These are phyloP conservation scores for Pseudonectria buxi DNA, from an alignment of 2,329 filamentous ascomycete genomes.

Conservation along the genomic window DNA sequence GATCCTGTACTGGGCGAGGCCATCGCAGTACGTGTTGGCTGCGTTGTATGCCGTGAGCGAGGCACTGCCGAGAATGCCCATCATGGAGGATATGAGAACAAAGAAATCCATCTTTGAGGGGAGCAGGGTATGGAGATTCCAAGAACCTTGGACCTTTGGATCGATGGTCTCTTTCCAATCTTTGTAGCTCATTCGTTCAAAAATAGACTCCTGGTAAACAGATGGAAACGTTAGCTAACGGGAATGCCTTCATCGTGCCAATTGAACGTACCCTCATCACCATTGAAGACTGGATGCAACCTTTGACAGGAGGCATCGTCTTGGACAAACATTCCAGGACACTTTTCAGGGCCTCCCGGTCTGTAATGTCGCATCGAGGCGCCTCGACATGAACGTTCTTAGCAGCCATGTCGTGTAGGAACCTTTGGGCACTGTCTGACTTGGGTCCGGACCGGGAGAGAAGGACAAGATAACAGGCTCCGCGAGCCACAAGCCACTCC, in stretches of 20 bases:
- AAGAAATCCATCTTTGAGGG: conserved; percentile 13
- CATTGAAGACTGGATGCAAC: conserved; percentile 8
- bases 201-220: conserved; percentile 3
- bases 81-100: conserved; percentile 11
- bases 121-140: conserved; percentile 5
- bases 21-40: conserved; percentile 10
- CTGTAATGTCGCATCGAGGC: background rate
- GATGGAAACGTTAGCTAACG: background rate
- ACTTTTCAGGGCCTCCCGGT: background rate
- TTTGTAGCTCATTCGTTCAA: conserved; percentile 6
- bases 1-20: conserved; percentile 5
- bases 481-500: conserved; percentile 3
- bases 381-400: conserved; percentile 1
- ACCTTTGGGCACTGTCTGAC: conserved; percentile 1
- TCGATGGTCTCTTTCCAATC: conserved; percentile 7
- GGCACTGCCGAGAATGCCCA: conserved; percentile 5
- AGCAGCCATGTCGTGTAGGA: conserved; percentile 1
- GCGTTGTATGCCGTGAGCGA: conserved; percentile 3
- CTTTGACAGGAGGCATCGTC: conserved; percentile 5
- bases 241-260: background rate
- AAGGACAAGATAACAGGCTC: conserved; percentile 8
- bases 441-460: conserved; percentile 6
- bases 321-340: background rate
- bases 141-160: conserved; percentile 10
- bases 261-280: conserved; percentile 5